Evolutionary conservation across 805 yeast genomes (phyloP).

Genomic region (Ogataea siamensis): DNA sequence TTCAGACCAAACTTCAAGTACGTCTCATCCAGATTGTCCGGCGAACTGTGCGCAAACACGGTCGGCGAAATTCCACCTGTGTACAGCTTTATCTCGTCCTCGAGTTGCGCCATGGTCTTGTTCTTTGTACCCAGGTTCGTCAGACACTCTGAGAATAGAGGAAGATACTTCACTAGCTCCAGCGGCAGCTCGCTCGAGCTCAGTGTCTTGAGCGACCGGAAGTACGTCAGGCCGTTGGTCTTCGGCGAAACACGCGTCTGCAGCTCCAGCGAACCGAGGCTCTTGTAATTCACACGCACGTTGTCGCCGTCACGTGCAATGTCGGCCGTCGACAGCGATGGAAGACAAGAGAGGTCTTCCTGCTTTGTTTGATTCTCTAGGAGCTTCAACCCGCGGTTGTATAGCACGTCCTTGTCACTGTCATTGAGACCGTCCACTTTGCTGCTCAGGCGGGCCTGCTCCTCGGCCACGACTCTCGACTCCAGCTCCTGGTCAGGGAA

Average conservation of each 20-base stretch:
- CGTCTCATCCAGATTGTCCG: constrained; percentile 46
- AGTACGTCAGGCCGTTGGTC: constrained; percentile 80
- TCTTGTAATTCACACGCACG: constrained; percentile 34
- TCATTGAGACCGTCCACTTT: constrained; percentile 46
- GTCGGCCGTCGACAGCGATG: constrained; percentile 72
- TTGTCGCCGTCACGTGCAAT: constrained; percentile 58
- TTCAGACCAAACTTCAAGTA: constrained; percentile 53
- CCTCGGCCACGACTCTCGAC: constrained; percentile 50
- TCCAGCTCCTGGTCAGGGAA: constrained; percentile 62
- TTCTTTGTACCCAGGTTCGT: constrained; percentile 81
- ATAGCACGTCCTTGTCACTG: constrained; percentile 56
- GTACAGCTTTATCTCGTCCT: constrained; percentile 73
- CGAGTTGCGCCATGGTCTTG: constrained; percentile 74
- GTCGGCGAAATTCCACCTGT: constrained; percentile 85
- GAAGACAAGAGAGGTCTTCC: constrained; percentile 78
- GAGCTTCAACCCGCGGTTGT: constrained; percentile 56
- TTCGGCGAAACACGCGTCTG: constrained; percentile 35
- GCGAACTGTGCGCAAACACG: constrained; percentile 54
- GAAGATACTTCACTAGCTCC: constrained; percentile 64
- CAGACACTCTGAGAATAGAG: constrained; percentile 75
- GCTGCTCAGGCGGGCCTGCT: constrained; percentile 46
- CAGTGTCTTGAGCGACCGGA: constrained; percentile 63
- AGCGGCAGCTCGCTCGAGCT: constrained; percentile 50
- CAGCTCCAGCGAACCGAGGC: constrained; percentile 17
- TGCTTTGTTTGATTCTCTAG: constrained; percentile 60